Evolutionary conservation across 2,329 filamentous ascomycete genomes (phyloP).

Genomic region (Aspergillus aculeatinus): DNA sequence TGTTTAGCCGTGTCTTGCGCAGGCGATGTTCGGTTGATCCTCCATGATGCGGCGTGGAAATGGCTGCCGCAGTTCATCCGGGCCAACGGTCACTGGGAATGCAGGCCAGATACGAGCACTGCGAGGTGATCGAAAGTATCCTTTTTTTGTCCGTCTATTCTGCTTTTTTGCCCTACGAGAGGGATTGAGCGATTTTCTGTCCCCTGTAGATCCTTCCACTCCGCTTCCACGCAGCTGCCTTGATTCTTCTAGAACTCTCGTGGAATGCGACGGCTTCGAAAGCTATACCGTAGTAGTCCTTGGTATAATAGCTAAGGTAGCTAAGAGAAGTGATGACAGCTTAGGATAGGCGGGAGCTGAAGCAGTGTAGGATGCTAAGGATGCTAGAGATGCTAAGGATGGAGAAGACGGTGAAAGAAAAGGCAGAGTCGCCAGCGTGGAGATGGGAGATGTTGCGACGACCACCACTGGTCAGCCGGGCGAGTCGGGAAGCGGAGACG

Average conservation of each 20-base stretch:
- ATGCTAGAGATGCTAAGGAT: neutral
- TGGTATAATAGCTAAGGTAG: neutral
- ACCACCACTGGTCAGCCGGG: constrained; percentile 10
- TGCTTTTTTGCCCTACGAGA: neutral
- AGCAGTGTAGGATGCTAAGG: neutral
- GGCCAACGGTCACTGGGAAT: neutral
- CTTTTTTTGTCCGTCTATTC: neutral
- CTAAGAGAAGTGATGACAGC: neutral
- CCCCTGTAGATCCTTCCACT: constrained; percentile 14
- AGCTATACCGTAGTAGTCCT: constrained; percentile 4
- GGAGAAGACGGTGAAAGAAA: neutral
- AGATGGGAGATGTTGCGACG: neutral
- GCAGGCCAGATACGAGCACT: neutral
- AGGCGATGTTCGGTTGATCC: constrained; percentile 19
- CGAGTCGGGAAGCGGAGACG: constrained; percentile 22
- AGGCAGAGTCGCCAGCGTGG: neutral
- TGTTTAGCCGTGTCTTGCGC: constrained; percentile 14
- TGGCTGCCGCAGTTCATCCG: constrained; percentile 1
- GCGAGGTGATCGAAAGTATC: neutral
- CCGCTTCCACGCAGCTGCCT: constrained; percentile 13
- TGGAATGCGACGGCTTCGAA: constrained; percentile 16
- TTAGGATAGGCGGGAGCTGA: constrained; percentile 2
- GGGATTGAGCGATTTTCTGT: constrained; percentile 2
- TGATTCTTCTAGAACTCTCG: constrained; percentile 24
- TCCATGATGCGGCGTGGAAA: constrained; percentile 7